Evolutionary conservation across 73 alveolate genomes (phyloP).

Genomic region (Uronychia binucleata): DNA sequence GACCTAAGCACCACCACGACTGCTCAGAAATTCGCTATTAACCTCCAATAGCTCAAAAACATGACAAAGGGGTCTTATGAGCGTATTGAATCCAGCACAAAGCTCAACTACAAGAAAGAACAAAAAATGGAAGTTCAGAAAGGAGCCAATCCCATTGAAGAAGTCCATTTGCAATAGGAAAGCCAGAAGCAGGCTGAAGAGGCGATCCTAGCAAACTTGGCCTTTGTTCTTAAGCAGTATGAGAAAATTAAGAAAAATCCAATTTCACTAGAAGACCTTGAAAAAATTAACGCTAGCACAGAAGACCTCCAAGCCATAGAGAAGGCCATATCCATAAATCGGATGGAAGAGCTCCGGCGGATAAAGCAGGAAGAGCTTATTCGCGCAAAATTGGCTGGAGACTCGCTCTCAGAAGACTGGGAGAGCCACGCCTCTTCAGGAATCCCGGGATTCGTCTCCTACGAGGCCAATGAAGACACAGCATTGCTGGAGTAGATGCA

Average conservation of each 20-base stretch:
- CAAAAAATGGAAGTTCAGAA: not conserved
- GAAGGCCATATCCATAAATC: not conserved
- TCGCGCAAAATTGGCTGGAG: too few relatives aligned
- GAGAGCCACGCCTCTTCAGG: not conserved
- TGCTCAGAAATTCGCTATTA: not conserved
- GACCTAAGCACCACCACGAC: not conserved
- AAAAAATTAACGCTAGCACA: not conserved
- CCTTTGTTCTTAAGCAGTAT: not conserved
- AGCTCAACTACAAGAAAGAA: not conserved
- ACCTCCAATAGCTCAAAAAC: not conserved
- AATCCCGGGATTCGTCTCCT: not conserved
- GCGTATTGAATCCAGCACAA: not conserved
- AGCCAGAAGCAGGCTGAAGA: not conserved
- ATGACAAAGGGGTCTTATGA: not conserved
- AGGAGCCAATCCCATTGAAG: not conserved
- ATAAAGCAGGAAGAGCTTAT: not conserved
- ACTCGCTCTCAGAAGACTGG: not conserved
- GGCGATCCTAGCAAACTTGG: not conserved
- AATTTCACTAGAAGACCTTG: not conserved
- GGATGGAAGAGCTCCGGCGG: not conserved
- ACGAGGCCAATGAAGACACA: not conserved
- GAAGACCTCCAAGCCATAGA: not conserved
- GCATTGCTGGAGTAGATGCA: not conserved
- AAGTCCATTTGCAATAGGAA: not conserved
- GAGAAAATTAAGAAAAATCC: not conserved